phyloP scores from a whole-genome alignment of 768 basidiomycete genomes.

The Tylopilus plumbeoviolaceoides region DNA sequence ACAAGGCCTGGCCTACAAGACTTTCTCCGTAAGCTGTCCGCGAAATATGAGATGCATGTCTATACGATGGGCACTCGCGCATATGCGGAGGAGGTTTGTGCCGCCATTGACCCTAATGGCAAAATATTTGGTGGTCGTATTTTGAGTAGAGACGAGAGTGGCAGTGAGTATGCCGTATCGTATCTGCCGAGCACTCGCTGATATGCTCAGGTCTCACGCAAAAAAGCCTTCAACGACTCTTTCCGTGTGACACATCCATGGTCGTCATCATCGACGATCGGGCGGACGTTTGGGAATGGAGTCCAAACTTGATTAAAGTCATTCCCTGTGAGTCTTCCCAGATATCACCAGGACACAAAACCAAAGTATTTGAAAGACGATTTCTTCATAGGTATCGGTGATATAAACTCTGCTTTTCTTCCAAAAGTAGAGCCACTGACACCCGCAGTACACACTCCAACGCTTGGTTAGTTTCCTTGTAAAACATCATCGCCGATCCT shows the following conservation, averaged over 20 bases:
- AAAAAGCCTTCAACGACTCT: slow-evolving; percentile 88
- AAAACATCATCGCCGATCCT: neutral
- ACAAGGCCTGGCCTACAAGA: slow-evolving; percentile 74
- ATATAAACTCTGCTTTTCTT: slow-evolving; percentile 94
- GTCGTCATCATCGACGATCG: slow-evolving; percentile 99
- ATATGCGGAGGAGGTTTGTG: slow-evolving; percentile 94
- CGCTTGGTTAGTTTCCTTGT: slow-evolving; percentile 18
- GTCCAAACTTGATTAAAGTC: slow-evolving; percentile 94
- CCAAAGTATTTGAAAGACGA: slow-evolving; percentile 57
- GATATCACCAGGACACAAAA: neutral
- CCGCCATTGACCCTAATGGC: slow-evolving; percentile 86
- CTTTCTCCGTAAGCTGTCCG: slow-evolving; percentile 69
- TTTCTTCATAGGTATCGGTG: slow-evolving; percentile 97
- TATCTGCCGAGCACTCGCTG: slow-evolving; percentile 6
- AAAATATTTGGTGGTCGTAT: slow-evolving; percentile 84
- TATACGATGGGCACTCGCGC: slow-evolving; percentile 99
- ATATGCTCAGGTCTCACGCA: slow-evolving; percentile 68
- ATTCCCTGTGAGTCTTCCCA: slow-evolving; percentile 72
- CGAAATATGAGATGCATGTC: slow-evolving; percentile 97
- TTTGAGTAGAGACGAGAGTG: slow-evolving; percentile 92
- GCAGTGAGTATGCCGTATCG: slow-evolving; percentile 57
- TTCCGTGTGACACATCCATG: slow-evolving; percentile 97
- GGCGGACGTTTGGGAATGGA: slow-evolving; percentile 98
- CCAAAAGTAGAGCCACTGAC: slow-evolving; percentile 63
- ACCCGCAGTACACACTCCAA: slow-evolving; percentile 22